A percentile compares a stretch with the other conserved stretches of the same genome.
Conservation (phyloP, 805 yeast genomes). For the Wickerhamiella lipophila region DNA sequence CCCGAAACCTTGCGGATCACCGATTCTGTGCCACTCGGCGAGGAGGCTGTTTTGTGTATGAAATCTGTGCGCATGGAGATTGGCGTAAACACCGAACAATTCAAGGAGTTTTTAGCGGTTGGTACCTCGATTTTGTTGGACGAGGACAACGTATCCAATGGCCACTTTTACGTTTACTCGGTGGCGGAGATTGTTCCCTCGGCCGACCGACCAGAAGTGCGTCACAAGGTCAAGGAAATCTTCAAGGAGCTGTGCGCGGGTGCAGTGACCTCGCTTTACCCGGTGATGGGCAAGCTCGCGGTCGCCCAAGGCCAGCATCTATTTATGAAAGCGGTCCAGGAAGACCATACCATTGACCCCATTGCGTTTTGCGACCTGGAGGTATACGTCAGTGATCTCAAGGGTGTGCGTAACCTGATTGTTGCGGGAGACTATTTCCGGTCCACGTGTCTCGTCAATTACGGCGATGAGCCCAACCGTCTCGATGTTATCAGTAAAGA, state of each 20-base stretch:
- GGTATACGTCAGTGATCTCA: slow-evolving; percentile 63
- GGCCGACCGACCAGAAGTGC: slow-evolving; percentile 73
- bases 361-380: slow-evolving; percentile 89
- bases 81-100: slow-evolving; percentile 28
- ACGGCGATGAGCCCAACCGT: slow-evolving; percentile 89
- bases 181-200: slow-evolving; percentile 78
- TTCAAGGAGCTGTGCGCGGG: slow-evolving; percentile 69
- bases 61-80: slow-evolving; percentile 40
- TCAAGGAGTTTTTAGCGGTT: slow-evolving; percentile 56
- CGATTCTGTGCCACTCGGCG: slow-evolving; percentile 51
- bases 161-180: slow-evolving; percentile 62
- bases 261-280: slow-evolving; percentile 65
- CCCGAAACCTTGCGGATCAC: slow-evolving; percentile 67
- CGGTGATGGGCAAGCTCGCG: slow-evolving; percentile 69
- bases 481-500: slow-evolving; percentile 72
- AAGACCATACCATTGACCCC: slow-evolving; percentile 75
- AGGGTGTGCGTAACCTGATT: slow-evolving; percentile 72
- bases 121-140: slow-evolving; percentile 66
- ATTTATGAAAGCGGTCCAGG: slow-evolving; percentile 70
- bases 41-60: slow-evolving; percentile 51
- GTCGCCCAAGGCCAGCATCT: slow-evolving; percentile 78
- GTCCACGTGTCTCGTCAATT: slow-evolving; percentile 70
- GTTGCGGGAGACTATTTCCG: slow-evolving; percentile 69
- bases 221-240: slow-evolving; percentile 60
- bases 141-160: slow-evolving; percentile 73